phyloP scores from a whole-genome alignment of 805 yeast species.

The Sugiyamaella qingdaonensis region DNA sequence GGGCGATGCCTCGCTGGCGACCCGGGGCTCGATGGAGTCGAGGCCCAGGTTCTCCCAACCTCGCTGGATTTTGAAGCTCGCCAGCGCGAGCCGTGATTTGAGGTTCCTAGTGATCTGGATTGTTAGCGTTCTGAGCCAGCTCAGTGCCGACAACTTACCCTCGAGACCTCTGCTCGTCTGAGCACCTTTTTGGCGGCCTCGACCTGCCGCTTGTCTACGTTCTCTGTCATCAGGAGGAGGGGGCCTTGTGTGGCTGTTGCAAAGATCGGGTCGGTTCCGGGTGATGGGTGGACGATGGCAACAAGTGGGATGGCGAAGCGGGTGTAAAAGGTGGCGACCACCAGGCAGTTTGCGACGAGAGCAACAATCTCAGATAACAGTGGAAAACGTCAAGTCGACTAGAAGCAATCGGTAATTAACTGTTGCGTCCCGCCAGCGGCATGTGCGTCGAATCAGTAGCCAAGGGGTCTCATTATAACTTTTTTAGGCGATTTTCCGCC shows the following conservation, averaged over 20 bases:
- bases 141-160: slow-evolving; percentile 22
- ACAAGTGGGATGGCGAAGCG: too few species aligned
- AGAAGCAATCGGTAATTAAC: slow-evolving; percentile 3
- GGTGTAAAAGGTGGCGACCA: too few species aligned
- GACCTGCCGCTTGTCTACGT: slow-evolving; percentile 15
- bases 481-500: slow-evolving; percentile 4
- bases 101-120: slow-evolving; percentile 36
- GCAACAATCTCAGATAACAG: too few species aligned
- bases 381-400: too few species aligned
- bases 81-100: slow-evolving; percentile 39
- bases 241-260: too few species aligned
- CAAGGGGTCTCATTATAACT: slow-evolving; percentile 1
- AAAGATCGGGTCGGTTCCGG: too few species aligned
- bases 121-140: background rate
- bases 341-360: too few species aligned
- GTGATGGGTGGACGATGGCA: too few species aligned
- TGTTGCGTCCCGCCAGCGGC: background rate
- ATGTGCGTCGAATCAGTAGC: background rate
- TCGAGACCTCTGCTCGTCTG: slow-evolving; percentile 39
- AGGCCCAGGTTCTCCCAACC: slow-evolving; percentile 37
- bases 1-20: slow-evolving; percentile 17
- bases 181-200: slow-evolving; percentile 36
- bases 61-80: slow-evolving; percentile 38
- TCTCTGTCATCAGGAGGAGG: background rate
- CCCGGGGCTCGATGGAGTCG: slow-evolving; percentile 35